A percentile compares a stretch with the other conserved stretches of the same genome.
Evolutionary conservation across 2,329 filamentous ascomycete species (phyloP).

Genomic region (Diaporthe nobilis): DNA sequence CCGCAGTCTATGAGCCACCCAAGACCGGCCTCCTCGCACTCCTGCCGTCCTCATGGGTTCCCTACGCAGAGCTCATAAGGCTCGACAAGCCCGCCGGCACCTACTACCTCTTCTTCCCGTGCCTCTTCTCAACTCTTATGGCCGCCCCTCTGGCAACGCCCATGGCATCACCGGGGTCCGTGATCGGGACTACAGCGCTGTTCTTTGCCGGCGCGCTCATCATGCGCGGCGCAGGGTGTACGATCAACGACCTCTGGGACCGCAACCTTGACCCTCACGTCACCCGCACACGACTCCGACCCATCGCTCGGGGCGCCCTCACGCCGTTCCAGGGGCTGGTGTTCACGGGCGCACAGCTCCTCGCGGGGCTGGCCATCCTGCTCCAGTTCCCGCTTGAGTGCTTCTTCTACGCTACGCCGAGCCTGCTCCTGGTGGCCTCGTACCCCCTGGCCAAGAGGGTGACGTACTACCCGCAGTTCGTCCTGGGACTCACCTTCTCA

Average conservation of each 20-base stretch:
- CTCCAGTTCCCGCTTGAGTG: slow-evolving; percentile 82
- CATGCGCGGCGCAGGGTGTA: slow-evolving; percentile 90
- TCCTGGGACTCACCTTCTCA: slow-evolving; percentile 87
- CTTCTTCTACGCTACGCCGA: slow-evolving; percentile 83
- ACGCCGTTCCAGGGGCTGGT: slow-evolving; percentile 78
- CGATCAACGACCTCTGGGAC: slow-evolving; percentile 93
- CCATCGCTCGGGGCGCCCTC: slow-evolving; percentile 84
- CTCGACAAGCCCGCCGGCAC: slow-evolving; percentile 86
- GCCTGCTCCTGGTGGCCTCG: slow-evolving; percentile 77
- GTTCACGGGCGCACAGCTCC: slow-evolving; percentile 81
- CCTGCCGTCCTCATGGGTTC: slow-evolving; percentile 79
- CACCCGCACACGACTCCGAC: slow-evolving; percentile 80
- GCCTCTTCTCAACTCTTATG: slow-evolving; percentile 85
- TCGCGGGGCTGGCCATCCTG: slow-evolving; percentile 80
- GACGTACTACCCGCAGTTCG: slow-evolving; percentile 88
- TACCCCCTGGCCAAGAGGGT: slow-evolving; percentile 90
- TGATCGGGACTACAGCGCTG: slow-evolving; percentile 75
- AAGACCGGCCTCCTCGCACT: slow-evolving; percentile 78
- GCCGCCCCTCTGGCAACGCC: slow-evolving; percentile 79
- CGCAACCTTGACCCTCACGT: slow-evolving; percentile 88
- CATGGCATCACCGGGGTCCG: slow-evolving; percentile 70
- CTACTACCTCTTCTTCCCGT: slow-evolving; percentile 89
- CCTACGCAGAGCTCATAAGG: slow-evolving; percentile 86
- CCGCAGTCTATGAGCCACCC: slow-evolving; percentile 72
- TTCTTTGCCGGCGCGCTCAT: slow-evolving; percentile 84